Conservation (phyloP, 2,329 filamentous ascomycete genomes). For the Botrytis cinerea region DNA sequence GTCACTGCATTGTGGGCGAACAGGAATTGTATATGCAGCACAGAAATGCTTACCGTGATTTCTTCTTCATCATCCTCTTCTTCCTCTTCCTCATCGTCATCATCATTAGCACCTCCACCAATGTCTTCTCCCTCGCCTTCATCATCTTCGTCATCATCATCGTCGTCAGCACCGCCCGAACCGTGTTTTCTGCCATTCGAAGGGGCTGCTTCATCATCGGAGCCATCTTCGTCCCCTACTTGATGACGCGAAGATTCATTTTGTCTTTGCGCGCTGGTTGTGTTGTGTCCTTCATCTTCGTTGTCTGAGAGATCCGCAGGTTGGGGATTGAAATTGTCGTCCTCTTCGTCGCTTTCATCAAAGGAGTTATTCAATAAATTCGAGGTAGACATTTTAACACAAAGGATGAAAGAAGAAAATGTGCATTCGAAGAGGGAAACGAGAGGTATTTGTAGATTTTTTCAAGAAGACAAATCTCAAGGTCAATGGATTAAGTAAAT, state of each 20-base stretch:
- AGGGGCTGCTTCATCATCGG: constrained; percentile 50
- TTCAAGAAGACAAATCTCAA: not conserved
- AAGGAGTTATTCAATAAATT: constrained; percentile 37
- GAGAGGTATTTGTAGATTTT: constrained; percentile 11
- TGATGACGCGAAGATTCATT: constrained; percentile 37
- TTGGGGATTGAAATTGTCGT: constrained; percentile 86
- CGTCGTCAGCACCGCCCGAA: constrained; percentile 25
- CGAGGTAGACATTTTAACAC: constrained; percentile 36
- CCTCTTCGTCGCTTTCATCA: constrained; percentile 71
- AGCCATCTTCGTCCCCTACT: constrained; percentile 48
- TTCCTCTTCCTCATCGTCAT: constrained; percentile 52
- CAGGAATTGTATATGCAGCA: constrained; percentile 1
- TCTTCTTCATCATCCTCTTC: constrained; percentile 67
- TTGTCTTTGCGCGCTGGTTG: constrained; percentile 36
- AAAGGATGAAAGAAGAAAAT: constrained; percentile 20
- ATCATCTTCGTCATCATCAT: constrained; percentile 46
- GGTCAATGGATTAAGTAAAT: constrained; percentile 9
- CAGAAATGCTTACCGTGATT: constrained; percentile 46
- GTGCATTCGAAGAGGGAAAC: constrained; percentile 12
- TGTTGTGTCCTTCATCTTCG: constrained; percentile 51
- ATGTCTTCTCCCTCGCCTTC: constrained; percentile 46
- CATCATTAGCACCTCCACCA: constrained; percentile 41
- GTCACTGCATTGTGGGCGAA: constrained; percentile 32
- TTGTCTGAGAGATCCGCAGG: constrained; percentile 67
- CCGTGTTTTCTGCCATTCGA: constrained; percentile 33